These are phyloP conservation scores for Staphylotrichum longicolle DNA, from an alignment of 495 filamentous ascomycete genomes.

Conservation along the genomic window DNA sequence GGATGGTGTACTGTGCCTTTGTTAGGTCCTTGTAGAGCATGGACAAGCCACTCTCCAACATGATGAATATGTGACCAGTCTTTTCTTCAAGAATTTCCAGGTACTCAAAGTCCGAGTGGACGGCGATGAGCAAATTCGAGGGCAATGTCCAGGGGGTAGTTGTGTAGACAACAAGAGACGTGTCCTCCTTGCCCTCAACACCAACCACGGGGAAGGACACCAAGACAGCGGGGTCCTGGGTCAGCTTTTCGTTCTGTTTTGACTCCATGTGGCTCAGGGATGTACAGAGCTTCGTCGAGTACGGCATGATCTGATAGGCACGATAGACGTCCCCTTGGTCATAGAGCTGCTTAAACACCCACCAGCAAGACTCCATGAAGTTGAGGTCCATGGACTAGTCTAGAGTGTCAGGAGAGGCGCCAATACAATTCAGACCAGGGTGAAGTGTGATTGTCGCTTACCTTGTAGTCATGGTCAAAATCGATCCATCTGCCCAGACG, in stretches of 20 bases:
- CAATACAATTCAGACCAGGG: not conserved
- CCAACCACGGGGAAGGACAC: slow-evolving; percentile 75
- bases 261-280: slow-evolving; percentile 86
- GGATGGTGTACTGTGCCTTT: slow-evolving; percentile 84
- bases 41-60: slow-evolving; percentile 73
- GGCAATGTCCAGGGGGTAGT: slow-evolving; percentile 93
- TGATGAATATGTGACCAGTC: slow-evolving; percentile 73
- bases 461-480: slow-evolving; percentile 91
- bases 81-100: slow-evolving; percentile 78
- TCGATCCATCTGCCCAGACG: slow-evolving; percentile 90
- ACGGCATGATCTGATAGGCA: slow-evolving; percentile 85
- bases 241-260: slow-evolving; percentile 84
- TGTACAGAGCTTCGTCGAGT: slow-evolving; percentile 80
- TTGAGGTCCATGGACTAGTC: slow-evolving; percentile 65
- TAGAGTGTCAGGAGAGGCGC: not conserved
- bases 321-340: slow-evolving; percentile 80
- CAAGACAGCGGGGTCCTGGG: slow-evolving; percentile 80
- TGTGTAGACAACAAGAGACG: slow-evolving; percentile 75
- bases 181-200: slow-evolving; percentile 64
- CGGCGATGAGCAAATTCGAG: slow-evolving; percentile 74
- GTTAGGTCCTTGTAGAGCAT: slow-evolving; percentile 90
- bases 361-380: slow-evolving; percentile 93
- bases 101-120: slow-evolving; percentile 84
- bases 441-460: not conserved
- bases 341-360: slow-evolving; percentile 84